Conservation (phyloP, 2,329 filamentous ascomycete genomes). For the Cercospora sp. region DNA sequence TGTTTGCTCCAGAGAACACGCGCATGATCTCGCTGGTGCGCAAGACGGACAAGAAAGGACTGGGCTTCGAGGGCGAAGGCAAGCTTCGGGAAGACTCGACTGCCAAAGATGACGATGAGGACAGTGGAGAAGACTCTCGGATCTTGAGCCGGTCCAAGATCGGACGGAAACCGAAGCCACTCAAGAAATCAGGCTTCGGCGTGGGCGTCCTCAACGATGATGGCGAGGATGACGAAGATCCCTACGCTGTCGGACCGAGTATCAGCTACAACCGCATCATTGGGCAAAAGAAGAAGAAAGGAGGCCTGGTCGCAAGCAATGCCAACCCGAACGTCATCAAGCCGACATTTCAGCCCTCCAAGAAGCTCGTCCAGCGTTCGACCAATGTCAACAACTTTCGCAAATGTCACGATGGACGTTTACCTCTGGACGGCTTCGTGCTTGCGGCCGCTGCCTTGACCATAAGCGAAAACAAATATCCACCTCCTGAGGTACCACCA, state of each 20-base stretch:
- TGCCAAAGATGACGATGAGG: constrained; percentile 38
- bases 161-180: constrained; percentile 43
- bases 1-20: constrained; percentile 84
- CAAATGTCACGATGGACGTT: constrained; percentile 79
- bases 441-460: constrained; percentile 56
- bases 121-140: constrained; percentile 35
- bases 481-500: constrained; percentile 66
- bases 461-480: constrained; percentile 55
- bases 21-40: constrained; percentile 64
- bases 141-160: constrained; percentile 37
- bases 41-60: constrained; percentile 69
- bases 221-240: constrained; percentile 92
- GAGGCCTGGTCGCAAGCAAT: constrained; percentile 35
- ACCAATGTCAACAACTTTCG: constrained; percentile 53
- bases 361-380: constrained; percentile 49
- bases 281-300: constrained; percentile 77
- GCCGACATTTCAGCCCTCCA: constrained; percentile 75
- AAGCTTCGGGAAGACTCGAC: constrained; percentile 47
- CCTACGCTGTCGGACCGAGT: constrained; percentile 85
- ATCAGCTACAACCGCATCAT: constrained; percentile 84
- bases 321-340: constrained; percentile 25
- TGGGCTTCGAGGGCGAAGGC: constrained; percentile 65
- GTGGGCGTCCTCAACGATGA: constrained; percentile 89
- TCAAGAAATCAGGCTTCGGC: constrained; percentile 74
- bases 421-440: constrained; percentile 78